Base-by-base conservation (phyloP, 2,329 filamentous ascomycete genomes). In the Cladobotryum protrusum region DNA sequence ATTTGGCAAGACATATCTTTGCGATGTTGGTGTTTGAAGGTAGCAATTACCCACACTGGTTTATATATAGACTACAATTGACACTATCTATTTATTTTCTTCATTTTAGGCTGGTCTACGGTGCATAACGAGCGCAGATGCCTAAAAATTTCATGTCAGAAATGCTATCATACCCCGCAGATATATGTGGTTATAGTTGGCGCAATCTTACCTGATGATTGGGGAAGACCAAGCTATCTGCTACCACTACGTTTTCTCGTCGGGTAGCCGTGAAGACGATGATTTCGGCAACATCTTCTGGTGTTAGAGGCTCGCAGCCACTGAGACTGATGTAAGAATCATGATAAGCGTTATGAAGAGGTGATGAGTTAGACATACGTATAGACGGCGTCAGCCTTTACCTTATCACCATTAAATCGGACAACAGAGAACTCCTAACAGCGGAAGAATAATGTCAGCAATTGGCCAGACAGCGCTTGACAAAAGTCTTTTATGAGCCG, bases 341-440 rank as follows among this genome's bases (percentile, higher is more conserved):
- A 17, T 42, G 11, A 29, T 8, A 6, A 44, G 13, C 11, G 34
- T 14, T 18, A 32, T 19, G 32, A 20, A 19, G n/a, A 9, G 12
- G 5, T 17, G 55, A 54, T 19, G 19, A 17, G n/a, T 5, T 29
- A 35, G 24, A 72, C 82, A 69, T 71, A 86, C 84, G 84, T 83
- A 68, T 96, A 96, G 47, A 96, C 89, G 45, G 88, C 87, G 73
- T 93, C 87, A 4, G 91, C 91, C 75, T 95, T 95, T 53, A 77
- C 66, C 75, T 91, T 91, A 67, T 96, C 91, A 5, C 91, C 91
- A 55, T 88, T 84, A 68, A 93, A 96, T 54, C 91, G 78, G 39
- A 96, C 87, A 15, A 96, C 75, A 2, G 87, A 92, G 70, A 96
- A 96, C 66, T 96, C 88, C 81, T 84, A 53, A 20, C 41, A 8